Base-by-base conservation (phyloP, 192 early-diverging fungal species). In the Gigaspora rosea region DNA sequence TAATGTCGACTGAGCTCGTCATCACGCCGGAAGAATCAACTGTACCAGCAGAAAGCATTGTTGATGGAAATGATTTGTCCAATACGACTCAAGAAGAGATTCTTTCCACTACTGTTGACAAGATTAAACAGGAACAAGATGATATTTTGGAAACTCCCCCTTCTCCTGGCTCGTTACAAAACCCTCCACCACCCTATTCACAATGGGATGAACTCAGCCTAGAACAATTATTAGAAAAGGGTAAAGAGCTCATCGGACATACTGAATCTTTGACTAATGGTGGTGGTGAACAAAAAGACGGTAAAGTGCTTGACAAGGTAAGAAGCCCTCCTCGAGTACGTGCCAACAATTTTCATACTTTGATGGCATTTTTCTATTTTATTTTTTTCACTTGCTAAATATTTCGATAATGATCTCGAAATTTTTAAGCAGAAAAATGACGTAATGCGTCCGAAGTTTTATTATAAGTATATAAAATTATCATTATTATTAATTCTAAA, bases 221-320 rank as follows among this genome's bases (percentile, higher is more conserved):
- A 27, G 74, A 75, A 75, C 74, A 75, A 63, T 52, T 75, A 64
- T 33, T 75, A 22, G 52, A 75, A 50, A 65, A 75, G 50, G 51
- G 74, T 75, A 32, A 61, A 46, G 74, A 75, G 49, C 36, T 75
- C 27, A 54, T 8, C 46, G 61, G 58, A 13, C 72, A 73, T 41
- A 22, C 54, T 4, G 71, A 72, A 57, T 72, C 15, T 72, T 72
- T 73, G 16, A 54, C 71, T 20, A 50, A 73, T 35, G 56, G 71
- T 36, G 71, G 71, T 56, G 59, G 47, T 52, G 27, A 64, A 18
- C 33, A 65, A 62, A 64, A 62, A 20, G 46, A 75, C 20, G 57
- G 56, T 1, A 61, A 65, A 41, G 22, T 75, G 74, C 61, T 75
- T 65, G 62, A 75, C 32, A 75, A 75, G 74, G 74, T 75, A 75